Conservation (phyloP, 805 yeast species). For the Candida lessepsii region DNA sequence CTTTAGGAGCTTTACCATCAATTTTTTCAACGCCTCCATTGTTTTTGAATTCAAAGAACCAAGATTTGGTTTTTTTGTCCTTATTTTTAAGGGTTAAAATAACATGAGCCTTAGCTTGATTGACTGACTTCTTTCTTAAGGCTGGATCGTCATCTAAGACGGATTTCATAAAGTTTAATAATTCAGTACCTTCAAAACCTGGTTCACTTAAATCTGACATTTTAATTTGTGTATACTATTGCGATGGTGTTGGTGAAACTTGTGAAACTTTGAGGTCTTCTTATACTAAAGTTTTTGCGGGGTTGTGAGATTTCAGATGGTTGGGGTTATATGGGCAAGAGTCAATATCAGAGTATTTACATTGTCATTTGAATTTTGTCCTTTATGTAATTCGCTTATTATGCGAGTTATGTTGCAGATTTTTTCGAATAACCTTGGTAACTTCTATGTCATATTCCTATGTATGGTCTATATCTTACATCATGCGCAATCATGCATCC, state of each 20-base stretch:
- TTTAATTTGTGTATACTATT: not conserved
- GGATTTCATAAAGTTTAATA: slow-evolving; percentile 23
- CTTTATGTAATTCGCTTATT: no score
- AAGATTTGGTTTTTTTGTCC: slow-evolving; percentile 50
- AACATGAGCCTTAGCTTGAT: slow-evolving; percentile 20
- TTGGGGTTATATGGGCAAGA: no score
- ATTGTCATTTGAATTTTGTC: no score
- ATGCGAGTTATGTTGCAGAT: no score
- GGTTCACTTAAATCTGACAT: slow-evolving; percentile 23
- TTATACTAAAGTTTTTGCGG: not conserved
- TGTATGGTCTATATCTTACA: no score
- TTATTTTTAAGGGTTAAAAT: slow-evolving; percentile 55
- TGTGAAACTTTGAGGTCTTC: not conserved
- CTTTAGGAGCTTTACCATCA: slow-evolving; percentile 45
- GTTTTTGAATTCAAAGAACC: slow-evolving; percentile 63
- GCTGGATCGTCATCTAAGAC: slow-evolving; percentile 23
- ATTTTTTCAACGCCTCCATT: slow-evolving; percentile 42
- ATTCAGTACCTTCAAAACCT: slow-evolving; percentile 24
- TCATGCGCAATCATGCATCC: slow-evolving; percentile 24
- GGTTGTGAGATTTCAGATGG: slow-evolving; percentile 2
- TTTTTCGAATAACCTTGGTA: no score
- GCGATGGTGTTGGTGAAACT: not conserved
- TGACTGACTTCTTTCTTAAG: slow-evolving; percentile 19
- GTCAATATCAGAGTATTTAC: no score
- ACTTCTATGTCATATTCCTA: not conserved